Conservation (phyloP, 2,329 filamentous ascomycete genomes). For the Epichloe brachyelytri region DNA sequence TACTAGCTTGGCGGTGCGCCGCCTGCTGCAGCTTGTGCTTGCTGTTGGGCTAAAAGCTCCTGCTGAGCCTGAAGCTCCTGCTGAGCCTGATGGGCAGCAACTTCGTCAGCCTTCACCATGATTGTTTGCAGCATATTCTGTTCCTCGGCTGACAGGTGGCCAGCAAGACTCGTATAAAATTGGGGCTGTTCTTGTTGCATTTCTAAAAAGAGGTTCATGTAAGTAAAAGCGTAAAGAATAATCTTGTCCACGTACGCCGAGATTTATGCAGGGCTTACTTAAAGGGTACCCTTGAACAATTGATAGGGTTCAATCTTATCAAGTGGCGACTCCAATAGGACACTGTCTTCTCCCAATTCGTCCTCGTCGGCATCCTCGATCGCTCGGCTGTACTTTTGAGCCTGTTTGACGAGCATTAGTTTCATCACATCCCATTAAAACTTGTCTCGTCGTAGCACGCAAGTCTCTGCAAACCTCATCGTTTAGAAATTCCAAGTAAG, state of each 20-base stretch:
- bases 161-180: conserved; percentile 70
- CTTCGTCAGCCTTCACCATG: conserved; percentile 47
- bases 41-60: conserved; percentile 16
- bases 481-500: conserved; percentile 91
- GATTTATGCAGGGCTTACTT: conserved; percentile 44
- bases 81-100: conserved; percentile 18
- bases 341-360: conserved; percentile 84
- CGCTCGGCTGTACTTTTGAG: conserved; percentile 68
- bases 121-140: conserved; percentile 69
- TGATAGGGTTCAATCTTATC: conserved; percentile 93
- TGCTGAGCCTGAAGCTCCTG: conserved; percentile 11
- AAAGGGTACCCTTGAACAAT: conserved; percentile 74
- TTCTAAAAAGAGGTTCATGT: conserved; percentile 33
- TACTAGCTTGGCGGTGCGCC: conserved; percentile 6
- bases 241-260: background rate
- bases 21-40: conserved; percentile 7
- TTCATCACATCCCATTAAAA: no score
- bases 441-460: background rate
- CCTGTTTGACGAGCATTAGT: conserved; percentile 30
- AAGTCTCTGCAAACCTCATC: conserved; percentile 54
- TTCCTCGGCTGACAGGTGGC: conserved; percentile 67
- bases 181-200: conserved; percentile 86
- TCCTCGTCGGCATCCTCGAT: conserved; percentile 63
- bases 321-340: conserved; percentile 81
- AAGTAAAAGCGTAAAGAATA: background rate